Base-by-base conservation (phyloP, 257 asterid species). In the Coffea canephora region DNA sequence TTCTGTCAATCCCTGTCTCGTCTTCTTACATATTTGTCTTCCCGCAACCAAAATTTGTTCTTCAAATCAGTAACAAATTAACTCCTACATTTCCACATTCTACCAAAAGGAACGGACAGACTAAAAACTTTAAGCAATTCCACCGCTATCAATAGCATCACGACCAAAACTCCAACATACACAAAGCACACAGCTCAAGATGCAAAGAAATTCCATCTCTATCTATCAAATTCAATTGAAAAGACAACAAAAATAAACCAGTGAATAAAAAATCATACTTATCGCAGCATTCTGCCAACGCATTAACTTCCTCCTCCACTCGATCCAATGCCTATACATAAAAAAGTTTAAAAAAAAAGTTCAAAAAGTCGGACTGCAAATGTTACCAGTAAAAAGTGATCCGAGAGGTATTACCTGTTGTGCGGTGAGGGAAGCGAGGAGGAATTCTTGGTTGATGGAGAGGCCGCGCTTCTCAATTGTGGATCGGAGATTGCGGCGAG, bases 401-500 rank as follows among this genome's bases (percentile, higher is more conserved):
- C 34, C 34, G 34, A 31, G 34, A 31, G 34, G 34, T 31, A 31
- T 49, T 82, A 93, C 99, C 90, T 93, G 92, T 61, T 93, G 99
- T 61, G 95, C 98, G 73, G 96, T 86, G 41, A 88, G 82, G 69
- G 96, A 95, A 75, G 99, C 91, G 55, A 84, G 92, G 31, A 95
- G 88, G 82, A 91, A 95, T 88, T 93, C 99, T 77, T 93, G 94
- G 72, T 95, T 95, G 78, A 93, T 92, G 64, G 97, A 91, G 75
- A 93, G 96, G 68, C 93, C 88, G 69, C 98, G 96, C 90, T 91
- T 93, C 91, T 95, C 99, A 77, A 95, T 84, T 74, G 97, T 92
- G 81, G 98, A 95, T 89, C 98, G 94, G 86, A 95, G 98, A 83
- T 92, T 91, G 62, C 99, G 97, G 69, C 99, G 97, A 77, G 86